Evolutionary conservation across 495 filamentous ascomycete species (phyloP).

Genomic region (Podospora tetraspora): DNA sequence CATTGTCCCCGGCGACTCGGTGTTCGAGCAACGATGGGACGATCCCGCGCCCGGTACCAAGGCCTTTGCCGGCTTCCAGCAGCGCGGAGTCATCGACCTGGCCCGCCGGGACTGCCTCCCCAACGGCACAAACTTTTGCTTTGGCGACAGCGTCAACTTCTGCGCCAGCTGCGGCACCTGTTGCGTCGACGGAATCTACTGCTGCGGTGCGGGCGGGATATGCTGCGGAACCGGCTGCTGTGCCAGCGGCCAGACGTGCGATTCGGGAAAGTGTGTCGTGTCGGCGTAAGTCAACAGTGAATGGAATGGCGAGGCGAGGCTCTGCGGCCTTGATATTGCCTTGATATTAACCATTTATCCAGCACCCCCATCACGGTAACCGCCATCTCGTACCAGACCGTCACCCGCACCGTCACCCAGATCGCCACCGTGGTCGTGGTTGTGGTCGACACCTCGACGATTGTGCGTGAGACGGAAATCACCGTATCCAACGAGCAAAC

Average conservation of each 20-base stretch:
- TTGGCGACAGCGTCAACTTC: conserved; percentile 23
- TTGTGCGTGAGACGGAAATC: conserved; percentile 21
- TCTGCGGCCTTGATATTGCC: background rate
- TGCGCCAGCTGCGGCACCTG: conserved; percentile 29
- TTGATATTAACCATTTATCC: conserved; percentile 1
- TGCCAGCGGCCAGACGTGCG: conserved; percentile 24
- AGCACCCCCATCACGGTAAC: conserved; percentile 22
- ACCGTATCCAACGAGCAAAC: conserved; percentile 25
- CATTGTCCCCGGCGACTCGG: background rate
- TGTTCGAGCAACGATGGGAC: conserved; percentile 8
- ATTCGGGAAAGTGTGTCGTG: conserved; percentile 24
- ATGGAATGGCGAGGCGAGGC: background rate
- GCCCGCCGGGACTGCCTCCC: conserved; percentile 25
- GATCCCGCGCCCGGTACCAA: conserved; percentile 19
- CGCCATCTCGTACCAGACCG: conserved; percentile 20
- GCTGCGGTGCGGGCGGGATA: conserved; percentile 19
- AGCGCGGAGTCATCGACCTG: conserved; percentile 15
- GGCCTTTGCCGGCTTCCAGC: conserved; percentile 16
- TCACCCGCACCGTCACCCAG: conserved; percentile 24
- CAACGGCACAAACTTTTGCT: conserved; percentile 35
- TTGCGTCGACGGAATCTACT: conserved; percentile 23
- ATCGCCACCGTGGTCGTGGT: conserved; percentile 23
- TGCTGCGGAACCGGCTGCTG: conserved; percentile 33
- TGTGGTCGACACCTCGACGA: conserved; percentile 23
- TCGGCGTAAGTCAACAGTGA: conserved; percentile 19